phyloP scores from a whole-genome alignment of 1,139 yeast species.

The Saccharomycopsis hybrid region DNA sequence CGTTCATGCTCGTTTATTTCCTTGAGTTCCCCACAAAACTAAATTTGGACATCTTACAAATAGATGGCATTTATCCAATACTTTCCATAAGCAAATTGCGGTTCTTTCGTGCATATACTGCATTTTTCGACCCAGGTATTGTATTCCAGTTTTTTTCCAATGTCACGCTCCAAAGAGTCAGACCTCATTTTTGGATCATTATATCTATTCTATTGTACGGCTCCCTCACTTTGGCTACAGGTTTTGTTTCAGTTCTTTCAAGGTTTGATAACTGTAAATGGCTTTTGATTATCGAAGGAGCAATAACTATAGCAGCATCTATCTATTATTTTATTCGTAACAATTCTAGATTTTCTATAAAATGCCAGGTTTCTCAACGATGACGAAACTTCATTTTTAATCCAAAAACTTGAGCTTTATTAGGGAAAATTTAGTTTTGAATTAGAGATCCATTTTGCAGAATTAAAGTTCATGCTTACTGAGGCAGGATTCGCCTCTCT shows the following conservation, averaged over 20 bases:
- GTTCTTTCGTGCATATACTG: slow-evolving; percentile 8
- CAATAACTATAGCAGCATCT: slow-evolving; percentile 53
- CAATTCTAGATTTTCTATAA: slow-evolving; percentile 62
- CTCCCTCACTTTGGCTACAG: slow-evolving; percentile 8
- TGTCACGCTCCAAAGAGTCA: slow-evolving; percentile 4
- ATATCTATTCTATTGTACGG: slow-evolving; percentile 15
- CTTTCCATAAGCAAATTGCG: slow-evolving; percentile 3
- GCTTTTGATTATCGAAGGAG: slow-evolving; percentile 68
- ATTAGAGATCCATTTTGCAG: slow-evolving; percentile 29
- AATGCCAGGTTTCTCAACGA: slow-evolving; percentile 40
- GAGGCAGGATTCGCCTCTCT: slow-evolving; percentile 56
- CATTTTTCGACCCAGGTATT: slow-evolving; percentile 17
- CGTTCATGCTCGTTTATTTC: slow-evolving; percentile 13
- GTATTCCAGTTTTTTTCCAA: slow-evolving; percentile 17
- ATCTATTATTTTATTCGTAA: slow-evolving; percentile 48
- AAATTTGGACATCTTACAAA: slow-evolving; percentile 7
- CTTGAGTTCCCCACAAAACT: slow-evolving; percentile 5
- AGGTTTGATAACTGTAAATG: slow-evolving; percentile 58
- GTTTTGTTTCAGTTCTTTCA: slow-evolving; percentile 29
- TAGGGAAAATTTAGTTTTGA: slow-evolving; percentile 34
- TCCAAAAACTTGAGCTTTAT: slow-evolving; percentile 32
- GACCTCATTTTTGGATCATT: slow-evolving; percentile 17
- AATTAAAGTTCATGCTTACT: slow-evolving; percentile 33
- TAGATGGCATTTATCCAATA: slow-evolving; percentile 8
- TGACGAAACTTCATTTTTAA: slow-evolving; percentile 17